Conservation (phyloP, 805 yeast genomes). For the Wickerhamomyces chambardii region DNA sequence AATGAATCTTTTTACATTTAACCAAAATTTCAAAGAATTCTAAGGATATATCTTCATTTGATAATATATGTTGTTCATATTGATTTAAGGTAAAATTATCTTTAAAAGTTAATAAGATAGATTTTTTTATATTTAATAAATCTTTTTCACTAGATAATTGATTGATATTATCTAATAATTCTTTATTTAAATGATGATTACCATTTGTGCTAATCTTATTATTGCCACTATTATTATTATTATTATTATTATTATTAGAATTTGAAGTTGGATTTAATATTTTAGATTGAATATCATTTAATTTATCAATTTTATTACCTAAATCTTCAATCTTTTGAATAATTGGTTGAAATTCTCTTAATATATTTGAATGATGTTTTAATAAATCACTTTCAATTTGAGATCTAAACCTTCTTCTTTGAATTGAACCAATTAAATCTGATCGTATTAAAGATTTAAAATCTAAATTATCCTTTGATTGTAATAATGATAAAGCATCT, state of each 20-base stretch:
- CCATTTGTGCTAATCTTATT: no score
- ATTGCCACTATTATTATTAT: neutral
- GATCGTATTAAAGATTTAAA: conserved; percentile 16
- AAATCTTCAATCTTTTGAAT: conserved; percentile 30
- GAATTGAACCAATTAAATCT: conserved; percentile 43
- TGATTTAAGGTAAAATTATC: conserved; percentile 60
- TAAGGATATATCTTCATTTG: conserved; percentile 27
- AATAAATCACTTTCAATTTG: conserved; percentile 53
- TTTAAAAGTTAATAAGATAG: conserved; percentile 43
- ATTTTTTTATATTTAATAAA: conserved; percentile 32
- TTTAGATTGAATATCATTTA: conserved; percentile 6
- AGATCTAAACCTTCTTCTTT: conserved; percentile 51
- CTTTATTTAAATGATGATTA: no score
- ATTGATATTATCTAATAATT: conserved; percentile 10
- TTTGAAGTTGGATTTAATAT: conserved; percentile 3
- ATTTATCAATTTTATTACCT: conserved; percentile 8
- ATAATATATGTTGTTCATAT: conserved; percentile 56
- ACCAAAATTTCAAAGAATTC: conserved; percentile 53
- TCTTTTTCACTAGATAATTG: conserved; percentile 11
- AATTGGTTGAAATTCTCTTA: conserved; percentile 34
- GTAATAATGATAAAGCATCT: conserved; percentile 23
- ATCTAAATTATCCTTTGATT: conserved; percentile 21
- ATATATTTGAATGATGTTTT: conserved; percentile 40
- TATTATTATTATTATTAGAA: conserved; percentile 5
- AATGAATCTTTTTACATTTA: conserved; percentile 56